Evolutionary conservation across 164 flowering plant genomes (phyloP), one percentile per base, ranked within the genome.

Genomic region (Macadamia tetraphylla): DNA sequence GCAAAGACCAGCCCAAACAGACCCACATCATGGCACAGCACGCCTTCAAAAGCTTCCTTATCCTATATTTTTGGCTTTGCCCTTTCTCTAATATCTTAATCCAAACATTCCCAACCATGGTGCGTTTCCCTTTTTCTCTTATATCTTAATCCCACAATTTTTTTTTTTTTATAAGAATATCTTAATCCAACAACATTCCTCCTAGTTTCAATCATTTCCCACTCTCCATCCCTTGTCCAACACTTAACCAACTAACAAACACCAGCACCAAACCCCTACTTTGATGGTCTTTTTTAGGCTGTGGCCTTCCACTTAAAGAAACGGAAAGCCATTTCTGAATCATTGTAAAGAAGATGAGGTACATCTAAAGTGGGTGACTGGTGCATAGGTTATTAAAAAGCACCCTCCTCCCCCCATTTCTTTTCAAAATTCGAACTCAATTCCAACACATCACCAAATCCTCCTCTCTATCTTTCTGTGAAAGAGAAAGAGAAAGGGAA

Each of bases 221-320:
- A 31, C 31, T 73, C 65, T 79, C 72, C 23, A 23, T 23, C 23
- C 78, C 87, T 83, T 85, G 66, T 74, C 79, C 68, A 58, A 73
- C 83, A 83, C 86, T 81, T 80, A 82, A 73, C 84, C 85, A 84
- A 23, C 40, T 5, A 35, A 81, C 86, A 48, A 78, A 78, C 85
- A 72, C 67, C 73, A 70, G 59, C 84, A 81, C 83, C 40, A 35
- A 35, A 35, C 40, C 40, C 40, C 40, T 2, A 35, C 40, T 76
- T 70, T 64, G 9, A 30, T 42, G 30, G 48, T 13, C 48, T 11
- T 56, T 71, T 35, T 23, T 23, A 0, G 69, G 64, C 66, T 67
- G 58, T 73, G 77, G 70, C 78, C 84, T 83, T 79, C 79, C 82
- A 75, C 85, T 83, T 78, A 78, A 85, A 83, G 87, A 77, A 80